These are phyloP conservation scores for Anacardium occidentale DNA, from an alignment of 345 rosid genomes.

Conservation along the genomic window DNA sequence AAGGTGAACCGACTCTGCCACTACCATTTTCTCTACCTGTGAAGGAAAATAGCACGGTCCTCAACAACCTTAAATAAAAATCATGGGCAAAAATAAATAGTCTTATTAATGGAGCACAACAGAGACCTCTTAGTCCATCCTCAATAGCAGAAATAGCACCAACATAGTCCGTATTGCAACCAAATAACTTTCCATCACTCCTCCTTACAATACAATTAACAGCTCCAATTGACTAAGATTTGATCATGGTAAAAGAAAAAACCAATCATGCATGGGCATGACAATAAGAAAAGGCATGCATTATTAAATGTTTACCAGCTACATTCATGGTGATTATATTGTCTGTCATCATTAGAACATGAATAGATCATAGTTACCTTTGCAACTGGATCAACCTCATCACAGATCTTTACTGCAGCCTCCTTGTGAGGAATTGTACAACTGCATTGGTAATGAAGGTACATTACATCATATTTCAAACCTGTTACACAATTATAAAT, in stretches of 20 bases:
- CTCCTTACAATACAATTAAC: constrained; percentile 84
- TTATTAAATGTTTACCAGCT: constrained; percentile 5
- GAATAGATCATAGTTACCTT: constrained; percentile 46
- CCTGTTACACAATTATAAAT: background rate
- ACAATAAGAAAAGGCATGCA: background rate
- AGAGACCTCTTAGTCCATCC: constrained; percentile 78
- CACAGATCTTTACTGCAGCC: constrained; percentile 75
- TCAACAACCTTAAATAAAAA: constrained; percentile 13
- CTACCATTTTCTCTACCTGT: constrained; percentile 45
- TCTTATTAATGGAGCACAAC: constrained; percentile 14
- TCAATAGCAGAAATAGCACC: constrained; percentile 97
- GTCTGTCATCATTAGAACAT: background rate
- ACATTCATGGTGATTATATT: background rate
- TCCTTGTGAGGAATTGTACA: constrained; percentile 93
- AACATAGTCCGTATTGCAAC: constrained; percentile 82
- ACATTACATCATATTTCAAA: constrained; percentile 11
- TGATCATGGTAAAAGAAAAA: constrained; percentile 10
- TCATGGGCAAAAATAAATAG: constrained; percentile 10
- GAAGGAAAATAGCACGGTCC: constrained; percentile 10
- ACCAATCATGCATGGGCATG: constrained; percentile 17
- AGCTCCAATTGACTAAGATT: constrained; percentile 88
- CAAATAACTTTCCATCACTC: constrained; percentile 72
- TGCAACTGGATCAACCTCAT: constrained; percentile 86
- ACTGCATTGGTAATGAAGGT: constrained; percentile 43
- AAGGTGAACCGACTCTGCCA: constrained; percentile 45